Evolutionary conservation across 1,139 yeast species (phyloP).

Genomic region (Taphrina wiesneri): DNA sequence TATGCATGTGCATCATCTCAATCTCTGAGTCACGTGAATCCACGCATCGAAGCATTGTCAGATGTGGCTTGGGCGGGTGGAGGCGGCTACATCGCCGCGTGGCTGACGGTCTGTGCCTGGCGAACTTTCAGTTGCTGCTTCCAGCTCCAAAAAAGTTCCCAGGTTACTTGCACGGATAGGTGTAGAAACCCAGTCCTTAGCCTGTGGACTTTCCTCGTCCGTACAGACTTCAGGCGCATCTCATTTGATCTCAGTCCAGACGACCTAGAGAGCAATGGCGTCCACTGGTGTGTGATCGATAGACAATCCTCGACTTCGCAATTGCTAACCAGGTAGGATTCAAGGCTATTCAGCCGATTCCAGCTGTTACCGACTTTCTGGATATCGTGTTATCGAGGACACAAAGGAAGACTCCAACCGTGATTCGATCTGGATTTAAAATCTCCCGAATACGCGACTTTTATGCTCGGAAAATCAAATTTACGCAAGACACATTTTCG

Average conservation of each 20-base stretch:
- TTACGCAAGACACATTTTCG: constrained; percentile 90
- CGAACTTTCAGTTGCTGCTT: background rate
- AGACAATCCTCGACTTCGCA: too few species aligned
- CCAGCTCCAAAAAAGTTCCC: background rate
- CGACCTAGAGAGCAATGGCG: background rate
- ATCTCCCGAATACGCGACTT: constrained; percentile 96
- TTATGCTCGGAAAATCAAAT: constrained; percentile 95
- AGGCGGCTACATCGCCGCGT: background rate
- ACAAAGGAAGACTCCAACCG: constrained; percentile 83
- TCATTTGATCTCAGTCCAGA: background rate
- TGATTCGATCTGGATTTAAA: constrained; percentile 93
- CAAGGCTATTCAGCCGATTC: constrained; percentile 37
- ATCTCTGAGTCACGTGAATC: background rate
- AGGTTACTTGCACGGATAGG: background rate
- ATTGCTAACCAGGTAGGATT: constrained; percentile 12
- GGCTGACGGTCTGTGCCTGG: background rate
- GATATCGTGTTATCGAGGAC: constrained; percentile 96
- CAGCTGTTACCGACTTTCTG: constrained; percentile 53
- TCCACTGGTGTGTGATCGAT: constrained; percentile 2
- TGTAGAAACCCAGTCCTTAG: background rate
- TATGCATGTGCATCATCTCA: background rate
- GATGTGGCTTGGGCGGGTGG: too few species aligned
- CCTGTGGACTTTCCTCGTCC: background rate
- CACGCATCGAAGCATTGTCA: background rate
- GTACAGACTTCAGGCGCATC: background rate